Evolutionary conservation across 2,329 filamentous ascomycete genomes (phyloP), one percentile per base, ranked within the genome.

Genomic region (Monosporascus sp.): DNA sequence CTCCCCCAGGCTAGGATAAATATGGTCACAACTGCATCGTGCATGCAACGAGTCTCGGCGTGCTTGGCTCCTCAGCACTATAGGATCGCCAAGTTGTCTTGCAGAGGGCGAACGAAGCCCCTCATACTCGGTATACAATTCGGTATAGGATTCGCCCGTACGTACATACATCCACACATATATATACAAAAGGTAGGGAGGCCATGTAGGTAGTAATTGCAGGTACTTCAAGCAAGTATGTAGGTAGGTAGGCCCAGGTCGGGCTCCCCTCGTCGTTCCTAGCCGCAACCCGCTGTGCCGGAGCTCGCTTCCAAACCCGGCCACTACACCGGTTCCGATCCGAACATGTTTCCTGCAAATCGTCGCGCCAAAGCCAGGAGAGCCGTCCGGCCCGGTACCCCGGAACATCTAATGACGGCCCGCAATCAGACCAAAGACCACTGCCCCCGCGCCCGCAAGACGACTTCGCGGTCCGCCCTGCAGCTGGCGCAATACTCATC

Each of bases 401-500:
- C 5, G 27, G 9, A 31, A 31, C 27, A 31, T 31, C 27, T 11
- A 31, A 31, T 11, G 9, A 11, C 27, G 27, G 9, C 27, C 27
- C 31, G 31, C 31, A 34, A n/a, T 46, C 11, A 53, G 24, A 51
- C 56, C 53, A 63, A 42, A 7, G 54, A 55, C 51, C 61, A 47
- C 20, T 50, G 49, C 51, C 64, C 63, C 49, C 62, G 60, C 53
- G 62, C 57, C 27, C 37, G 48, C 18, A 66, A 31, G 31, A 69
- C 53, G 18, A 48, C 64, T 48, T 64, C 62, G 54, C 69, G 71
- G 60, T 84, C 81, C 11, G 64, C 66, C 57, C 68, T 71, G 59
- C 81, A 84, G 64, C 81, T 83, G 31, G 79, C 76, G 52, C 81
- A 84, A 59, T 84, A 81, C 54, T 72, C 73, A 3, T 74, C 69